Evolutionary conservation across 352 stramenopile genomes (phyloP).

Genomic region (Pythium folliculosum): DNA sequence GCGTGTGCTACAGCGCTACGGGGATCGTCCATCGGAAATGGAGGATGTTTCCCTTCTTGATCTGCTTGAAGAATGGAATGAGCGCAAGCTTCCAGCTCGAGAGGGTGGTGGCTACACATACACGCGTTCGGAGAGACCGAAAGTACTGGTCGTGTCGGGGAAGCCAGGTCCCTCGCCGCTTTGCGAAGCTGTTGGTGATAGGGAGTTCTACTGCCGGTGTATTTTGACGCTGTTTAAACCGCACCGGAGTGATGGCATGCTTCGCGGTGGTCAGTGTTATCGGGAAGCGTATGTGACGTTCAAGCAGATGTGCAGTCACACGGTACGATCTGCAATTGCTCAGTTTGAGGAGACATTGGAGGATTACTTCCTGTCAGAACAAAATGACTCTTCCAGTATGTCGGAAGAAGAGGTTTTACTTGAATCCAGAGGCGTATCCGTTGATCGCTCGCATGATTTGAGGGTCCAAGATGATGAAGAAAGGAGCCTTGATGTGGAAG

Average conservation of each 20-base stretch:
- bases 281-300: too few relatives aligned
- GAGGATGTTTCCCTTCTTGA: background rate
- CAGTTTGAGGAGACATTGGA: background rate
- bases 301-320: background rate
- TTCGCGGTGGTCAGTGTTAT: background rate
- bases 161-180: too few relatives aligned
- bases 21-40: background rate
- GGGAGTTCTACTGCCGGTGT: too few relatives aligned
- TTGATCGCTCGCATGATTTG: too few relatives aligned
- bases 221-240: constrained; percentile 2
- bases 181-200: too few relatives aligned
- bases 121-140: background rate
- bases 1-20: background rate
- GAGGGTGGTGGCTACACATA: background rate
- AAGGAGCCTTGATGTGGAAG: background rate
- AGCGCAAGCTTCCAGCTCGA: background rate
- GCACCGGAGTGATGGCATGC: background rate
- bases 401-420: background rate
- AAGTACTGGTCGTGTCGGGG: background rate
- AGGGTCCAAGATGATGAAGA: too few relatives aligned
- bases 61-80: background rate
- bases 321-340: background rate
- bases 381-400: background rate
- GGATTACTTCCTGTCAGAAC: background rate
- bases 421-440: background rate